Conservation (phyloP, 2,329 filamentous ascomycete species). For the Beauveria scarabaeidicola region DNA sequence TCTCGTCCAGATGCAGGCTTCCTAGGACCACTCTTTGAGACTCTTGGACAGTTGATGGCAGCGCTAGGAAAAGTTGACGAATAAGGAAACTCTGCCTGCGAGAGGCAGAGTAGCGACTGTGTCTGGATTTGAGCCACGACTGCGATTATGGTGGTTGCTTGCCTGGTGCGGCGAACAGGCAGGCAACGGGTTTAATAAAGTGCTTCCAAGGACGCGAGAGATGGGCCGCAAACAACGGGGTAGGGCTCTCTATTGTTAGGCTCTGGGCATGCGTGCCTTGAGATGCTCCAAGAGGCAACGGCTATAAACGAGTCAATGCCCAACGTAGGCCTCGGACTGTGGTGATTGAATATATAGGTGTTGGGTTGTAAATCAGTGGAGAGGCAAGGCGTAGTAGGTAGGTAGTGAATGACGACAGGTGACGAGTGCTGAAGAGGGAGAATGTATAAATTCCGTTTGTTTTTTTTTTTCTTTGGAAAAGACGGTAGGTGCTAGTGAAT, state of each 20-base stretch:
- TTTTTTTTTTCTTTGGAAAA: background rate
- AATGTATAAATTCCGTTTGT: background rate
- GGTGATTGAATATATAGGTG: background rate
- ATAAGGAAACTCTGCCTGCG: conserved; percentile 31
- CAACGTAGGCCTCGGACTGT: background rate
- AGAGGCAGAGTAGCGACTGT: conserved; percentile 32
- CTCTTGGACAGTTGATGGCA: background rate
- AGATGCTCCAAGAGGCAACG: background rate
- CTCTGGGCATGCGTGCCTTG: background rate
- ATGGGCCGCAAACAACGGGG: background rate
- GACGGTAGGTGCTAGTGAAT: background rate
- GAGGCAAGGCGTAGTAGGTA: background rate
- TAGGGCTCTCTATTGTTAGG: conserved; percentile 2
- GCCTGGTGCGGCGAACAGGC: conserved; percentile 10
- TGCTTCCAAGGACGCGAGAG: background rate
- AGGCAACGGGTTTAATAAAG: conserved; percentile 4
- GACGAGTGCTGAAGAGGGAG: background rate
- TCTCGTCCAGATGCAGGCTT: conserved; percentile 20
- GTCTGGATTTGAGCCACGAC: conserved; percentile 35
- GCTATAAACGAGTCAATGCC: conserved; percentile 8
- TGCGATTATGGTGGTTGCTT: conserved; percentile 20
- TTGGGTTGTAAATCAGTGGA: conserved; percentile 9
- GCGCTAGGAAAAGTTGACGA: conserved; percentile 9
- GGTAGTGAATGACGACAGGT: background rate
- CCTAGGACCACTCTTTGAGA: background rate